Percentiles rank a stretch among this genome's conserved stretches.
phyloP scores from a whole-genome alignment of 2,329 filamentous ascomycete species.

The Blastomyces silverae region DNA sequence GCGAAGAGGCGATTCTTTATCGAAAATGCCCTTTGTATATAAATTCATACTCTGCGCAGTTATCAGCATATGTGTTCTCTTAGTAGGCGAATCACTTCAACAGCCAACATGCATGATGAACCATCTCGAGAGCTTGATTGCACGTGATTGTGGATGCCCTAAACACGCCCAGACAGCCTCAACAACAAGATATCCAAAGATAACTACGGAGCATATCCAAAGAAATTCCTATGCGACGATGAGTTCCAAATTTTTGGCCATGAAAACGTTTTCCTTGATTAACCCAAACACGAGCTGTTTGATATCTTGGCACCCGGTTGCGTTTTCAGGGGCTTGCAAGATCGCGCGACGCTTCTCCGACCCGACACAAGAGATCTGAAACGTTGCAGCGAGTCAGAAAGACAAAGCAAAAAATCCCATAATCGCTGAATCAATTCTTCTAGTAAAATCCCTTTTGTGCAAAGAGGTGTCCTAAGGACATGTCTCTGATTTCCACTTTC shows the following conservation, averaged over 20 bases:
- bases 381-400: neutral
- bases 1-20: neutral
- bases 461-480: neutral
- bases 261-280: neutral
- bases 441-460: neutral
- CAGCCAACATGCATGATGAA: too few species aligned
- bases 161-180: neutral
- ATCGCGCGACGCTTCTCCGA: conserved; percentile 2
- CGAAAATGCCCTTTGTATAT: neutral
- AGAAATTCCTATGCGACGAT: neutral
- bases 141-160: neutral
- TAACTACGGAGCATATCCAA: neutral
- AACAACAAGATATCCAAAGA: neutral
- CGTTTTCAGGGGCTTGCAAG: neutral
- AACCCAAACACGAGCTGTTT: conserved; percentile 1
- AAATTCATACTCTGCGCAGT: too few species aligned
- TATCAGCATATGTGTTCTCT: too few species aligned
- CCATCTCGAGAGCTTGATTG: neutral
- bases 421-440: neutral
- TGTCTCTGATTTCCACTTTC: neutral
- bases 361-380: neutral
- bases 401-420: neutral
- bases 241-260: neutral
- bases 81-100: too few species aligned
- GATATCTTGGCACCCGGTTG: conserved; percentile 4